A percentile compares a stretch with the other conserved stretches of the same genome.
phyloP scores from a whole-genome alignment of 176 grass and related monocot genomes.

The Cymbopogon citratus region DNA sequence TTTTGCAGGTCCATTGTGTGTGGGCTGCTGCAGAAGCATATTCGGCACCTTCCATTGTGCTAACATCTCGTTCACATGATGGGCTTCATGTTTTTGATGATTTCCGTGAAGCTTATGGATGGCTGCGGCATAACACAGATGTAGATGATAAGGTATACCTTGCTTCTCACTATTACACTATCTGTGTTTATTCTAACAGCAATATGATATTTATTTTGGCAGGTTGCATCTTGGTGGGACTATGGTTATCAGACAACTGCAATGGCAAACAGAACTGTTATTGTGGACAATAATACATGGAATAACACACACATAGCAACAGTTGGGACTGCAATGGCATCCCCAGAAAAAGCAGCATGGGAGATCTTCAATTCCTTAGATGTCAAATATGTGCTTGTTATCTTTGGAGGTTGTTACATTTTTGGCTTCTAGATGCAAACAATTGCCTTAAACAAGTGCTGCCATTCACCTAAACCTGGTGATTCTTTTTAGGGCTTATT shows the following conservation, averaged over 20 bases:
- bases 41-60: constrained; percentile 96
- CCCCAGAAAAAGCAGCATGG: constrained; percentile 96
- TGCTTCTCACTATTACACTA: not conserved
- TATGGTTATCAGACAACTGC: constrained; percentile 99
- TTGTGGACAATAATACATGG: constrained; percentile 99
- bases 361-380: constrained; percentile 95
- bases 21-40: constrained; percentile 99
- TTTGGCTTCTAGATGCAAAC: constrained; percentile 3
- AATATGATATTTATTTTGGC: constrained; percentile 7
- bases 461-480: constrained; percentile 18
- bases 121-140: constrained; percentile 95
- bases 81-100: constrained; percentile 99
- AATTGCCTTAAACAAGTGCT: not conserved
- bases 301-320: constrained; percentile 99
- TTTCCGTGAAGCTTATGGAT: constrained; percentile 99
- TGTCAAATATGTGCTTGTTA: constrained; percentile 98
- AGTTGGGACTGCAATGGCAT: constrained; percentile 98
- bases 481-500: constrained; percentile 74
- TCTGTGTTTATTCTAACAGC: constrained; percentile 10
- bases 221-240: constrained; percentile 99
- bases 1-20: constrained; percentile 93
- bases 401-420: constrained; percentile 79
- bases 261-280: constrained; percentile 97
- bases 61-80: constrained; percentile 86
- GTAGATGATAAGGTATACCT: constrained; percentile 89